phyloP scores from a whole-genome alignment of 495 filamentous ascomycete species.

The Staphylotrichum longicolle region DNA sequence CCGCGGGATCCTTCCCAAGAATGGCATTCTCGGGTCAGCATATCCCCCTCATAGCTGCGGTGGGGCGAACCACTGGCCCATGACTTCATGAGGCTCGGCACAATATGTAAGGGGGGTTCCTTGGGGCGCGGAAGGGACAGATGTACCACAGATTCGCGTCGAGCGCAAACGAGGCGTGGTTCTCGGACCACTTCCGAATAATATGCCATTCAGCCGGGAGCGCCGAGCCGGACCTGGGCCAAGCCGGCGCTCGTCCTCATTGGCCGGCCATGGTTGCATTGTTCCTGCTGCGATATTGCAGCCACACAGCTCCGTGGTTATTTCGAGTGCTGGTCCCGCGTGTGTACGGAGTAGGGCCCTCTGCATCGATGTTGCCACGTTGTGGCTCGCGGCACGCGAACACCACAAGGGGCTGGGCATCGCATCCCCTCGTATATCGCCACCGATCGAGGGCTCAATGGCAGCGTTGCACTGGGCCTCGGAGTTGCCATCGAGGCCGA shows the following conservation, averaged over 20 bases:
- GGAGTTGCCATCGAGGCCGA: neutral
- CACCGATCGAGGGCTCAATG: too few species aligned
- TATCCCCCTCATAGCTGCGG: neutral
- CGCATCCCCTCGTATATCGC: too few species aligned
- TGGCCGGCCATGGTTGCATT: conserved; percentile 3
- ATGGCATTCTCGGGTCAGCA: neutral
- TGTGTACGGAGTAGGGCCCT: neutral
- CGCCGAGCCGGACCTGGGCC: neutral
- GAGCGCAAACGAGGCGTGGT: neutral
- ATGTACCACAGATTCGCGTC: neutral
- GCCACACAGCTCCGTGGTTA: conserved; percentile 6
- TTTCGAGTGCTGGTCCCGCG: neutral
- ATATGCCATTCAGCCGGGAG: conserved; percentile 18
- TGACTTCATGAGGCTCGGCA: conserved; percentile 5
- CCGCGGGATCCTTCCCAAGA: neutral
- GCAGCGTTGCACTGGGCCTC: neutral
- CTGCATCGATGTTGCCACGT: conserved; percentile 5
- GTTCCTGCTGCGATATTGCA: conserved; percentile 17
- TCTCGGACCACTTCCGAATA: conserved; percentile 1
- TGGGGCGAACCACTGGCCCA: conserved; percentile 4
- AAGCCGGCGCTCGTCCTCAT: neutral
- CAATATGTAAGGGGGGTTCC: neutral
- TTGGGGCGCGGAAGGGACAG: neutral
- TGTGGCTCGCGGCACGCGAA: neutral
- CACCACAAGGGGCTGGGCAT: too few species aligned